Base-by-base conservation (phyloP, 495 filamentous ascomycete species). In the Evernia prunastri region DNA sequence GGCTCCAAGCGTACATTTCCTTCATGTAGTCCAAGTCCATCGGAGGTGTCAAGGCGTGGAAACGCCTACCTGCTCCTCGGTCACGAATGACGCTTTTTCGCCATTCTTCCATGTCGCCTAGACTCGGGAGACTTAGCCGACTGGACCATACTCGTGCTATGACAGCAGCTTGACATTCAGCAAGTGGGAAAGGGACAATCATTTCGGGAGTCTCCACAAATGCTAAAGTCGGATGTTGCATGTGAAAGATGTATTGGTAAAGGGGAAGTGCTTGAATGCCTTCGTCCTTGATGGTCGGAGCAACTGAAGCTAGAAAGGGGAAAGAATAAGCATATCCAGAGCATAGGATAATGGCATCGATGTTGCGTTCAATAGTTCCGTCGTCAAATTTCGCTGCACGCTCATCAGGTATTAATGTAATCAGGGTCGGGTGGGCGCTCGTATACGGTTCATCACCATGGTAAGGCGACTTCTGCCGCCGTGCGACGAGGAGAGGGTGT, bases 211-310 rank as follows among this genome's bases (percentile, higher is more conserved):
- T 76, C 0, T 81, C 86, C 0, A 87, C 78, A 67, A 96, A 91
- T 1, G 85, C 87, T 8, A 97, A 76, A 0, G 91, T 94, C 9
- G 92, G 90, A 57, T 89, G 81, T 8, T 82, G 75, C 15, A 82
- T 84, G 71, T 89, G 86, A 72, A 96, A 87, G 17, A 96, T 73
- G 58, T 96, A 88, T 61, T 87, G 80, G 64, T 90, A 95, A 8
- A 88, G 69, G 54, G 87, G 82, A 65, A 81, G 73, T 0, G 87
- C 82, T 29, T 86, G 77, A 20, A 78, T 80, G 7, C 91, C 18
- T 23, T 18, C 42, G 23, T 45, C 42, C 23, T 23, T 45, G 42
- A 45, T 45, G 18, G 42, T 10, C 42, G 20, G 20, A 45, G n/a
- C 42, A 23, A 45, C 0, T 23, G 42, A 20, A 45, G 20, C 42